Base-by-base conservation (phyloP, 2,329 filamentous ascomycete genomes). In the Trichoderma sp. region DNA sequence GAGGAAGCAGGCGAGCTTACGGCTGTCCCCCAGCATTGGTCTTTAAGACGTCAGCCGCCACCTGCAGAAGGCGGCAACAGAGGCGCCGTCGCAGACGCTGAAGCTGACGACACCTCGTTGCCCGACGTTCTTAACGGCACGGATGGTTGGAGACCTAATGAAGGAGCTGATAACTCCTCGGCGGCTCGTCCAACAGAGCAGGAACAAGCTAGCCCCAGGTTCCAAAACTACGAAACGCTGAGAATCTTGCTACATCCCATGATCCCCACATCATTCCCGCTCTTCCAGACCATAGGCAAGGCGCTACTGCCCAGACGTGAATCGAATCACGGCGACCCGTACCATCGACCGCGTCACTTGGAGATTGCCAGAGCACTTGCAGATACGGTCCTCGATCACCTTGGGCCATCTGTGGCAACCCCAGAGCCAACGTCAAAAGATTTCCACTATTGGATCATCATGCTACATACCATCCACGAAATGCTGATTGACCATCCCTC, bases 271-370 rank as follows among this genome's bases (percentile, higher is more conserved):
- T 92, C 95, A n/a, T 92, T 93, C 20, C 91, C 92, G 0, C 92
- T 98, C 75, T 92, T 97, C 78, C 93, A 97, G 77, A 91, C 90
- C 1, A 84, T 98, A 57, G 95, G 95, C 13, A 96, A 94, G 80
- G 89, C 92, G 17, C 84, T 98, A 26, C 86, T 97, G 4, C 89
- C 90, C 57, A 92, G 93, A 72, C 90, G 94, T 64, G 90, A 90
- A 73, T 75, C 77, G 36, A 77, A 78, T 32, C 79, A 80, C 47
- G 86, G 89, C 32, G 94, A 98, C 76, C 76, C 83, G 2, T 91
- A 85, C 74, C 77, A 85, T 70, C 81, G 88, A 74, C 82, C 84
- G 68, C 84, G 86, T 70, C 88, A 91, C 73, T 76, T 88, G 43
- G 82, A 84, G 68, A 82, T 91, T 63, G 87, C 88, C 26, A 85